Base-by-base conservation (phyloP, 1,139 yeast species). In the Hyphopichia pseudoburtonii region DNA sequence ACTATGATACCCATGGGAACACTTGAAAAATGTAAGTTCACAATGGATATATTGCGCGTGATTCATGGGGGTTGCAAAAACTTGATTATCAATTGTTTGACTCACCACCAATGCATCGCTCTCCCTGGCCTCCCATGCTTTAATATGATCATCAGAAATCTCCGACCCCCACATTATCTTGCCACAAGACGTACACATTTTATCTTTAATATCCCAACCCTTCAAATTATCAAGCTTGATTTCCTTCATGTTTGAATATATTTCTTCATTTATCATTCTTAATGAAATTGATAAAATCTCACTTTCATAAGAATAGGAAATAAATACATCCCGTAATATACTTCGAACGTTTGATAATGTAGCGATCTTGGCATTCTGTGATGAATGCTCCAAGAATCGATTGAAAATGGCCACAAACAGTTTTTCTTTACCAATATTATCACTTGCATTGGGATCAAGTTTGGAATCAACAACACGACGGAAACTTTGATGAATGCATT, bases 171-270 rank as follows among this genome's bases (percentile, higher is more conserved):
- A 78, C 28, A 86, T 60, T 23, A 62, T 61, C 44, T 76, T 78
- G 2, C 85, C 86, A 56, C 96, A 87, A 0, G 82, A 77, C 36
- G 84, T 82, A 57, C 96, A 87, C 33, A 66, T 72, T 35, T 74
- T 70, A 15, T 69, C 61, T 21, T 58, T 60, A 1, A 81, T 73
- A 1, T 78, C 62, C 86, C 90, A 82, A 0, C 95, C 95, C 36
- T 59, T 55, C 2, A 68, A 45, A 17, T 73, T 66, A 32, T 69
- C 66, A 1, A 52, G 46, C 9, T 69, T 63, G 2, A 80, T 55
- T 2, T 54, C 43, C 16, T 64, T 53, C 54, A 82, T 56, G 36
- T 70, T 72, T 27, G 62, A 60, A 49, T 63, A 75, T 3, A 80
- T 75, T 39, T 76, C 83, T 26, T 65, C 66, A 47, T 81, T 79